Conservation (phyloP, 371 early-diverging fungal genomes). For the Dichotomocladium elegans region DNA sequence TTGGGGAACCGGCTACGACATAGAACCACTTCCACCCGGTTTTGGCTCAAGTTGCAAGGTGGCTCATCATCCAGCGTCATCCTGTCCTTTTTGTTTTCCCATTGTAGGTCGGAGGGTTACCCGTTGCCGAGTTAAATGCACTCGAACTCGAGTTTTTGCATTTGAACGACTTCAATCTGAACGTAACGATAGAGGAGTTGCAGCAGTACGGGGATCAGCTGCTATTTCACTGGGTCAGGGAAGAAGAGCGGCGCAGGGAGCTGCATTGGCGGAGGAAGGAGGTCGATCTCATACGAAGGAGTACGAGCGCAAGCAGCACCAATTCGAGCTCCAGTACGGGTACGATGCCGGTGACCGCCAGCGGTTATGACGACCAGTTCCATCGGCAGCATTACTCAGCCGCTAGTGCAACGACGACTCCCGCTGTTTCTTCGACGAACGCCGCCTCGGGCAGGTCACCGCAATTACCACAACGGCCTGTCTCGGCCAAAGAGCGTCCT, state of each 20-base stretch:
- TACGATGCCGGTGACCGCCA: no score
- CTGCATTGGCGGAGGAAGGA: conserved; percentile 14
- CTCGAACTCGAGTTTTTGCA: conserved; percentile 85
- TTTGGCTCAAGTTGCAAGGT: no score
- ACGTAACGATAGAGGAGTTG: conserved; percentile 67
- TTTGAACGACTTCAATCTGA: conserved; percentile 72
- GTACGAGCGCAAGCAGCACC: background rate
- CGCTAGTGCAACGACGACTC: no score
- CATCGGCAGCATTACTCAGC: no score
- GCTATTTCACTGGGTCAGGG: conserved; percentile 25
- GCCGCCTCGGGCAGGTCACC: background rate
- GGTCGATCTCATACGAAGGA: background rate
- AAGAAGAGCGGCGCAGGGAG: conserved; percentile 18
- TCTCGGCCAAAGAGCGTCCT: background rate
- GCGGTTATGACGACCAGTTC: background rate
- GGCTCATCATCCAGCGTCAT: no score
- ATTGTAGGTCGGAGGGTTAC: conserved; percentile 87
- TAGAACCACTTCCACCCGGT: background rate
- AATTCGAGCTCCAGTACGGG: no score
- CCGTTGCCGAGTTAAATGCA: conserved; percentile 84
- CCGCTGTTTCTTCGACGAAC: no score
- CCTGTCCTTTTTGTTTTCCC: background rate
- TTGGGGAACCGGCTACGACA: background rate
- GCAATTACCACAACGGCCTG: background rate
- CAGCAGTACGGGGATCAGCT: conserved; percentile 69